Conservation (phyloP, 2,329 filamentous ascomycete genomes). For the Fusarium coffeatum region DNA sequence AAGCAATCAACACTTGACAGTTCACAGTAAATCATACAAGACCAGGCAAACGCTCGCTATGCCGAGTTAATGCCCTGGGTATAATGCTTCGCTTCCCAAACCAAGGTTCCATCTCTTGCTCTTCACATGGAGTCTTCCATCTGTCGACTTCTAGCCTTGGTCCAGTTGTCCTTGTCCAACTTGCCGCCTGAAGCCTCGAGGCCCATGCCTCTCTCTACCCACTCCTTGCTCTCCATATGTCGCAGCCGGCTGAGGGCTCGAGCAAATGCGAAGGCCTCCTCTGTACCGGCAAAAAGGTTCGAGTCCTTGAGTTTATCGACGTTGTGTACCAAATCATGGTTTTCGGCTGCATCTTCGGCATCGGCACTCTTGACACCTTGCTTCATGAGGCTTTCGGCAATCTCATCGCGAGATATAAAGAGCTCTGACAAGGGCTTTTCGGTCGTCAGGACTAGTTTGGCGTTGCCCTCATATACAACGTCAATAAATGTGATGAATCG, state of each 20-base stretch:
- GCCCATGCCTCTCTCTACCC: slow-evolving; percentile 86
- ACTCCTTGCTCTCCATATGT: slow-evolving; percentile 95
- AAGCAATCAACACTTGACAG: slow-evolving; percentile 32
- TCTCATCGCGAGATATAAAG: slow-evolving; percentile 80
- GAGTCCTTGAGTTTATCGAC: slow-evolving; percentile 87
- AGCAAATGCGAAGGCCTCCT: slow-evolving; percentile 96
- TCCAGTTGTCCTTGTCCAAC: slow-evolving; percentile 73
- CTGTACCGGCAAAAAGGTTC: slow-evolving; percentile 90
- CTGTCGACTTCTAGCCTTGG: slow-evolving; percentile 73
- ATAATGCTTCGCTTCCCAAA: slow-evolving; percentile 42
- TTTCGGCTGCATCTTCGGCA: slow-evolving; percentile 72
- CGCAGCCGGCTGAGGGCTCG: slow-evolving; percentile 83
- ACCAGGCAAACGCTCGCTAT: slow-evolving; percentile 46
- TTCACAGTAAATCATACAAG: slow-evolving; percentile 37
- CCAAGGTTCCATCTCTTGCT: slow-evolving; percentile 5
- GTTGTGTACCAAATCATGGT: slow-evolving; percentile 89
- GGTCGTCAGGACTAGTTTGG: slow-evolving; percentile 94
- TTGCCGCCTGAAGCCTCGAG: slow-evolving; percentile 73
- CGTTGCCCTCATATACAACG: slow-evolving; percentile 90
- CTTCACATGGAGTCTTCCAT: slow-evolving; percentile 74
- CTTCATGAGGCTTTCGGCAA: slow-evolving; percentile 67
- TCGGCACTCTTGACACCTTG: slow-evolving; percentile 55
- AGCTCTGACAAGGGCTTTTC: slow-evolving; percentile 86
- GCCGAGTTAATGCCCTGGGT: slow-evolving; percentile 45
- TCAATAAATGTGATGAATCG: slow-evolving; percentile 98